Percentiles rank a stretch among this genome's conserved stretches.
Evolutionary conservation across 108 stramenopile species (phyloP).

Genomic region (Skeletonema tropicum): DNA sequence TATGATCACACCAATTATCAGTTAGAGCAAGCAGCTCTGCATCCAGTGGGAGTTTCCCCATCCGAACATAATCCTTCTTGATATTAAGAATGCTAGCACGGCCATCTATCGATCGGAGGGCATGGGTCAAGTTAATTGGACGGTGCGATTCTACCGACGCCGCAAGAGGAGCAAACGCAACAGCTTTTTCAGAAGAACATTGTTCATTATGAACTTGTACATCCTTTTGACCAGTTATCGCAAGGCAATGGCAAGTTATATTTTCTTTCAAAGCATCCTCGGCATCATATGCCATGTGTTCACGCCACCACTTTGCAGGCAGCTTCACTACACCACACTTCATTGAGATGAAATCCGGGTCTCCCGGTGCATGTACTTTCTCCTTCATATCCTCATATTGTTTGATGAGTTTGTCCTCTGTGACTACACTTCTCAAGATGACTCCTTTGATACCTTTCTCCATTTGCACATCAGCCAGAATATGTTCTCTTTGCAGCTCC

Average conservation of each 20-base stretch:
- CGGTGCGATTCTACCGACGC: conserved; percentile 28
- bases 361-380: conserved; percentile 23
- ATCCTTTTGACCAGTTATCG: conserved; percentile 41
- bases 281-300: conserved; percentile 25
- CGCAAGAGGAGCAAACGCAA: conserved; percentile 18
- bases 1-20: conserved; percentile 34
- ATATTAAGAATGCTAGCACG: conserved; percentile 27
- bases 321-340: conserved; percentile 29
- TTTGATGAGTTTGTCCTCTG: conserved; percentile 28
- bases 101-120: conserved; percentile 29
- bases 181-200: conserved; percentile 20
- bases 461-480: conserved; percentile 14
- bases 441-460: conserved; percentile 23
- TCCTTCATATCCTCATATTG: conserved; percentile 13
- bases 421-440: conserved; percentile 6
- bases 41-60: conserved; percentile 38
- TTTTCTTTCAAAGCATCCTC: conserved; percentile 9
- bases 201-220: conserved; percentile 26
- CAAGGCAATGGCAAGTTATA: conserved; percentile 38
- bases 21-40: conserved; percentile 29
- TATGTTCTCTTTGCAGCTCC: conserved; percentile 12
- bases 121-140: conserved; percentile 42
- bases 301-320: conserved; percentile 37
- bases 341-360: conserved; percentile 37
- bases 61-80: conserved; percentile 27